These are phyloP conservation scores for Talaromyces thailandensis DNA, from an alignment of 495 filamentous ascomycete species.

Conservation along the genomic window DNA sequence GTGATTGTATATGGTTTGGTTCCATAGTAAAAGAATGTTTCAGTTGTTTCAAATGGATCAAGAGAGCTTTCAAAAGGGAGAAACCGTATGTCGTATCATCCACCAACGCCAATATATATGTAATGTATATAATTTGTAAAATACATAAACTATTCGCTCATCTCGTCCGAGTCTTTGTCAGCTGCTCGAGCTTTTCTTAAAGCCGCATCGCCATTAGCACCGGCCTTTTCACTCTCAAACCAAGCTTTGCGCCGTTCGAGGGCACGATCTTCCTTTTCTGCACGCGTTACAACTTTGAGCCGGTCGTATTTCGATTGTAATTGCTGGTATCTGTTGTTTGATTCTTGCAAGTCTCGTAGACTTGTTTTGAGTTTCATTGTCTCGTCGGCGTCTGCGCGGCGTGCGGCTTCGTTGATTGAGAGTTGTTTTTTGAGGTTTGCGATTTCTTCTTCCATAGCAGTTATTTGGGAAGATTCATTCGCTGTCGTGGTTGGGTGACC, in stretches of 20 bases:
- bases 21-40: background rate
- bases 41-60: background rate
- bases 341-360: slow-evolving; percentile 29
- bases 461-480: slow-evolving; percentile 23
- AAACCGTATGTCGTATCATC: background rate
- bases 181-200: slow-evolving; percentile 26
- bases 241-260: slow-evolving; percentile 31
- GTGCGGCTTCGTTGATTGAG: slow-evolving; percentile 28
- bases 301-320: slow-evolving; percentile 28
- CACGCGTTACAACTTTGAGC: slow-evolving; percentile 27
- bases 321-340: slow-evolving; percentile 31
- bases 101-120: background rate
- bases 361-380: slow-evolving; percentile 29
- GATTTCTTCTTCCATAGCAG: slow-evolving; percentile 26
- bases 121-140: background rate
- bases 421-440: slow-evolving; percentile 30
- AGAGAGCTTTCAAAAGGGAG: background rate
- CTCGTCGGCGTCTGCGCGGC: slow-evolving; percentile 27
- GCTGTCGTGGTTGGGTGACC: slow-evolving; percentile 1
- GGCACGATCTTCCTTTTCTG: slow-evolving; percentile 33
- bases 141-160: background rate
- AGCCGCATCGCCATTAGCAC: slow-evolving; percentile 31
- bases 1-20: too few species aligned
- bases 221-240: slow-evolving; percentile 39
- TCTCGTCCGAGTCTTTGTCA: slow-evolving; percentile 15